Evolutionary conservation across 371 early-diverging fungal genomes (phyloP), one percentile per base, ranked within the genome.

Genomic region (Amoeboaphelidium protococcarum): DNA sequence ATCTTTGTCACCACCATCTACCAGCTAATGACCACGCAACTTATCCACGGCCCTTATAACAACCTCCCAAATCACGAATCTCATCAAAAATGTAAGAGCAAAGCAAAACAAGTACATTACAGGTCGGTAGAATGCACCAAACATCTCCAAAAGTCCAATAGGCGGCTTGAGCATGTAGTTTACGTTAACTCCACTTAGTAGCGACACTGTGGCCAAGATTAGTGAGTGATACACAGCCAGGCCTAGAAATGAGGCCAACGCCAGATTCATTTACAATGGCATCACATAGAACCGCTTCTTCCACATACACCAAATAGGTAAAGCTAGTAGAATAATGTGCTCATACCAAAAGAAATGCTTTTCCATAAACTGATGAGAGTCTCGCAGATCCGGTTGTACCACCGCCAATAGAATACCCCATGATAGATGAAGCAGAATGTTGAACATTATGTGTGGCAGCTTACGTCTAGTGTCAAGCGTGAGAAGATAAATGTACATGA

Each of bases 31-130:
- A 10, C 37, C 37, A 10, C 16, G 6, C 37, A 31, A 31, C 37
- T 10, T 31, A 10, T 16, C 16, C 6, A 60, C 22, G 26, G 47
- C 2, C 40, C 51, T 50, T 42, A 53, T 51, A 25, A 62, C 58
- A 12, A 54, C 26, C 42, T 60, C 59, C 41, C 58, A 50, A 13
- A 62, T 41, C 2, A 62, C 42, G 42, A 52, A 61, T 2, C 62
- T 47, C 16, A 58, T 41, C 50, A 58, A 49, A 13, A 46, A 50
- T 16, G 62, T 62, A 43, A 62, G 47, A 24, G 51, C 19, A 21
- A 53, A 55, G 44, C 58, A 62, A 44, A 55, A 54, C 10, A 40
- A 2, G 47, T 62, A 62, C 62, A 62, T 62, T 26, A 54, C 62
- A 0, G 55, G 57, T 13, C 62, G 52, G 49, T 61, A 62, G 54